Percentiles rank a stretch among this genome's conserved stretches.
These are phyloP conservation scores for Boletus huronensis DNA, from an alignment of 768 basidiomycete genomes.

Conservation along the genomic window DNA sequence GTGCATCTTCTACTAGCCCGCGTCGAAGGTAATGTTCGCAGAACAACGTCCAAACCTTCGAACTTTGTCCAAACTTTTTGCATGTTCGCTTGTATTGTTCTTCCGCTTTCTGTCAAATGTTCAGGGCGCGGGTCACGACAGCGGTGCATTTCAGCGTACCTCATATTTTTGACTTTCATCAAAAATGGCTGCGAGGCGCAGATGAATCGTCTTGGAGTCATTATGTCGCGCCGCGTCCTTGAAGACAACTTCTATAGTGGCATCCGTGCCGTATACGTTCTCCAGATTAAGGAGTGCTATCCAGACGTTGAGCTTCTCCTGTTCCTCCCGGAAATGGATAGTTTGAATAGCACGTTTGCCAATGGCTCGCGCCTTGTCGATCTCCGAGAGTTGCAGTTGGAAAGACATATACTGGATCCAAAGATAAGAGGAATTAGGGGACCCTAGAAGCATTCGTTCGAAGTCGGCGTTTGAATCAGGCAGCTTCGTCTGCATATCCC, in stretches of 20 bases:
- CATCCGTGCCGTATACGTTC: conserved; percentile 85
- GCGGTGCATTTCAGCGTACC: conserved; percentile 39
- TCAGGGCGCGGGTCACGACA: background rate
- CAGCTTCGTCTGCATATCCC: conserved; percentile 77
- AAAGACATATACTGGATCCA: conserved; percentile 99
- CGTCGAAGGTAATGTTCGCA: conserved; percentile 77
- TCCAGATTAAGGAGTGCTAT: conserved; percentile 94
- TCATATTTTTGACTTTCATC: conserved; percentile 80
- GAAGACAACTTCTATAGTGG: conserved; percentile 75
- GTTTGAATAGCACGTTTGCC: conserved; percentile 79
- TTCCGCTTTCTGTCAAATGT: conserved; percentile 70
- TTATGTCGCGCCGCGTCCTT: conserved; percentile 88
- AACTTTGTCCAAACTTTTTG: conserved; percentile 93
- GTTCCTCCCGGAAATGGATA: conserved; percentile 95
- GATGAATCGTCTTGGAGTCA: conserved; percentile 88
- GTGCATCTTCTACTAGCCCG: conserved; percentile 72
- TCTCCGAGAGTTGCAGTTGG: conserved; percentile 92
- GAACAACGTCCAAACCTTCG: conserved; percentile 90
- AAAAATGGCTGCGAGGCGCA: conserved; percentile 80
- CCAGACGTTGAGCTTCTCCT: conserved; percentile 96
- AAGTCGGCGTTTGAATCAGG: conserved; percentile 95
- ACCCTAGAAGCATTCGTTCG: conserved; percentile 86
- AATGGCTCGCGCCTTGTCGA: conserved; percentile 90
- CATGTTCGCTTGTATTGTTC: conserved; percentile 83
- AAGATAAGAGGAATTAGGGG: conserved; percentile 94